These are phyloP conservation scores for Dendrothele bispora DNA, from an alignment of 768 basidiomycete genomes.

Conservation along the genomic window DNA sequence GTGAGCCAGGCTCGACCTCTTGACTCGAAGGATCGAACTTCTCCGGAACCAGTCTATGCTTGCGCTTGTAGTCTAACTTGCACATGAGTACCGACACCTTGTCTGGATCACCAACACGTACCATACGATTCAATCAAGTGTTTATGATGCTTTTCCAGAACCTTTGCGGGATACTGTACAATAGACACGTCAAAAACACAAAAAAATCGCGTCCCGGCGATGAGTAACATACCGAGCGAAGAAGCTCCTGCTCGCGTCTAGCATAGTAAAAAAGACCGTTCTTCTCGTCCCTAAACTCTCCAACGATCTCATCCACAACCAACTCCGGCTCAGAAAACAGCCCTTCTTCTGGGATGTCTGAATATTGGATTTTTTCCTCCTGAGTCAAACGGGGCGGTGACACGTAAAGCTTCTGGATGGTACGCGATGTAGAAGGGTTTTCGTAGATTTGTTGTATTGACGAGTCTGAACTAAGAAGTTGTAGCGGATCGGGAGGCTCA, in stretches of 20 bases:
- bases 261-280: conserved; percentile 59
- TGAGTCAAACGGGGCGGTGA: conserved; percentile 34
- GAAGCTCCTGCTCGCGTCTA: conserved; percentile 54
- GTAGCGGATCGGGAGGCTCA: not conserved
- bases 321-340: conserved; percentile 32
- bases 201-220: conserved; percentile 9
- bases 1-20: conserved; percentile 61
- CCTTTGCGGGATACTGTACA: conserved; percentile 41
- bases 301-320: conserved; percentile 51
- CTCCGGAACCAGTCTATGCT: conserved; percentile 39
- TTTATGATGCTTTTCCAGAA: conserved; percentile 39
- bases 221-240: conserved; percentile 47
- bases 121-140: conserved; percentile 60
- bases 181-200: conserved; percentile 25
- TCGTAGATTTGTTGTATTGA: conserved; percentile 1
- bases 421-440: conserved; percentile 31
- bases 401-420: not conserved
- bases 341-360: conserved; percentile 28
- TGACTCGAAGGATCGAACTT: conserved; percentile 61
- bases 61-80: conserved; percentile 23
- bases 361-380: conserved; percentile 42
- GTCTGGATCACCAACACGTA: conserved; percentile 31
- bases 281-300: conserved; percentile 44
- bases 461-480: not conserved
- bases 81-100: not conserved